phyloP scores from a whole-genome alignment of 441 rosid species.

The Biscutella auriculata region DNA sequence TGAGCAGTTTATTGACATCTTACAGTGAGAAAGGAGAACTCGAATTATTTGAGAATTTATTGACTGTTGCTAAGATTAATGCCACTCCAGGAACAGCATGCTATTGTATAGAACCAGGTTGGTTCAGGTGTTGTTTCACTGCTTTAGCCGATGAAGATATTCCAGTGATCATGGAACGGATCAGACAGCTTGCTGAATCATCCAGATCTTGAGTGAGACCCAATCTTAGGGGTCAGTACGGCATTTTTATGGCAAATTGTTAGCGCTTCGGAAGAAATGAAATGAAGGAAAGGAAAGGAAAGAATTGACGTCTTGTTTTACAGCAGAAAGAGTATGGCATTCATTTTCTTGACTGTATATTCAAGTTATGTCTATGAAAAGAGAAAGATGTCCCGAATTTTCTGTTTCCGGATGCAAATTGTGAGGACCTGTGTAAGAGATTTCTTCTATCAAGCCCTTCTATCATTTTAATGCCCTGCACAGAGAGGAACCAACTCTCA shows the following conservation, averaged over 20 bases:
- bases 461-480: conserved; percentile 38
- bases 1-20: conserved; percentile 56
- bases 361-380: conserved; percentile 12
- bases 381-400: not conserved
- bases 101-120: conserved; percentile 86
- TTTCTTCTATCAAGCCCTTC: conserved; percentile 35
- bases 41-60: conserved; percentile 61
- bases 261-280: conserved; percentile 6
- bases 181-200: conserved; percentile 36
- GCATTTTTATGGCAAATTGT: not conserved
- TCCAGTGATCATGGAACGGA: conserved; percentile 48
- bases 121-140: conserved; percentile 84
- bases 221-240: not conserved
- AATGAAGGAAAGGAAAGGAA: not conserved
- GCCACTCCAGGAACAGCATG: conserved; percentile 84
- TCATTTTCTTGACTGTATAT: not conserved
- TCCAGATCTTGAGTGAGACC: conserved; percentile 26
- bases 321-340: conserved; percentile 9
- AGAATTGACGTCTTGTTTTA: conserved; percentile 6
- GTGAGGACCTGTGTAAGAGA: not conserved
- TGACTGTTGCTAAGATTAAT: conserved; percentile 62
- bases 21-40: conserved; percentile 79
- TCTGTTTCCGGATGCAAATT: not conserved
- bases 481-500: conserved; percentile 42
- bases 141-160: conserved; percentile 49